Evolutionary conservation across 352 stramenopile species (phyloP).

Genomic region (Globisporangium middletonii): DNA sequence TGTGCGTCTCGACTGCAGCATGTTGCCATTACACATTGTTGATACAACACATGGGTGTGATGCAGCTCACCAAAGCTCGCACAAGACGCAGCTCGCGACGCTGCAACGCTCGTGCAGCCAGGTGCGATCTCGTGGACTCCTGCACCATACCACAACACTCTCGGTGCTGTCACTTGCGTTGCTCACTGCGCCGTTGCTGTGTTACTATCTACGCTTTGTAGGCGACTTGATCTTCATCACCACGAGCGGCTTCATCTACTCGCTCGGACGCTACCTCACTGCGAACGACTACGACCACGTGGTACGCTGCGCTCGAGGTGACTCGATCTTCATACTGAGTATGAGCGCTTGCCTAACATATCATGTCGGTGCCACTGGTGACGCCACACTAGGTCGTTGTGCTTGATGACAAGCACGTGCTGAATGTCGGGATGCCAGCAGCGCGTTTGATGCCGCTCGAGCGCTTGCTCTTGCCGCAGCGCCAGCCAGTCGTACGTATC

Average conservation of each 20-base stretch:
- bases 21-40: neutral
- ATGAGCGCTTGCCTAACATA: neutral
- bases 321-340: neutral
- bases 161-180: neutral
- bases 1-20: neutral
- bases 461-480: conserved; percentile 54
- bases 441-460: conserved; percentile 57
- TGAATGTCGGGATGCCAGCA: conserved; percentile 58
- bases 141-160: neutral
- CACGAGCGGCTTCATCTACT: conserved; percentile 65
- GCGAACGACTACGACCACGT: conserved; percentile 75
- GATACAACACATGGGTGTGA: neutral
- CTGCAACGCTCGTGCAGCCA: conserved; percentile 54
- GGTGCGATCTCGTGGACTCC: conserved; percentile 17
- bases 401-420: conserved; percentile 48
- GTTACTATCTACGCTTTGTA: conserved; percentile 9
- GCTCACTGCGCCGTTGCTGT: neutral
- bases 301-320: conserved; percentile 13
- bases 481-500: conserved; percentile 54
- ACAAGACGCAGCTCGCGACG: conserved; percentile 49
- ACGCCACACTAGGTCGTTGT: conserved; percentile 42
- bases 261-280: conserved; percentile 47
- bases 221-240: conserved; percentile 81
- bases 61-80: conserved; percentile 50
- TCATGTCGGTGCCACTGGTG: neutral